Evolutionary conservation across 2,329 filamentous ascomycete genomes (phyloP).

Genomic region (Orbilia oligospora): DNA sequence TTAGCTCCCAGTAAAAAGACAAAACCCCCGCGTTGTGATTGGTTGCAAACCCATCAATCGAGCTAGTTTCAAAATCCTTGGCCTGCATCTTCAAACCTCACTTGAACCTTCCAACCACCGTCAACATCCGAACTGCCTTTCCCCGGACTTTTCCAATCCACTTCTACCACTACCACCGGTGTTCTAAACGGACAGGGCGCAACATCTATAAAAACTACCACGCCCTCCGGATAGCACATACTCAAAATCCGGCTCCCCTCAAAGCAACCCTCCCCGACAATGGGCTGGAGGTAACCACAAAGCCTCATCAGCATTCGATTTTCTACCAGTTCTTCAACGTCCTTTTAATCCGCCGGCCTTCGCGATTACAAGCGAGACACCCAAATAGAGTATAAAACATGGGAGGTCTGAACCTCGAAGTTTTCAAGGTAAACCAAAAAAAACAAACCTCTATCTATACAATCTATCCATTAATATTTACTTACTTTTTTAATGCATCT

Average conservation of each 20-base stretch:
- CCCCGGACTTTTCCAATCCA: background rate
- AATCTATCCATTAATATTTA: too few species aligned
- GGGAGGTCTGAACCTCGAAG: slow-evolving; percentile 90
- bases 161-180: background rate
- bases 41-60: background rate
- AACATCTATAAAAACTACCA: background rate
- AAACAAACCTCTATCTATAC: too few species aligned
- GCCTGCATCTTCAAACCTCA: background rate
- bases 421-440: slow-evolving; percentile 90
- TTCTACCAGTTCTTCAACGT: too few species aligned
- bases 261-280: slow-evolving; percentile 8
- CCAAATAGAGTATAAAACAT: slow-evolving; percentile 67
- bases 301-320: background rate
- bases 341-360: background rate
- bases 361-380: slow-evolving; percentile 2
- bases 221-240: background rate
- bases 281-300: slow-evolving; percentile 38
- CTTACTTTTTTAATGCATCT: too few species aligned
- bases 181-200: background rate
- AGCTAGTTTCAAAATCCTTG: slow-evolving; percentile 6
- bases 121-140: slow-evolving; percentile 20
- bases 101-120: slow-evolving; percentile 3
- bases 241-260: background rate
- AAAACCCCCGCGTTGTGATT: slow-evolving; percentile 24
- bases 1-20: background rate